Evolutionary conservation across 140 eudicot genomes (phyloP), one percentile per base, ranked within the genome.

Genomic region (Flaveria floridana): DNA sequence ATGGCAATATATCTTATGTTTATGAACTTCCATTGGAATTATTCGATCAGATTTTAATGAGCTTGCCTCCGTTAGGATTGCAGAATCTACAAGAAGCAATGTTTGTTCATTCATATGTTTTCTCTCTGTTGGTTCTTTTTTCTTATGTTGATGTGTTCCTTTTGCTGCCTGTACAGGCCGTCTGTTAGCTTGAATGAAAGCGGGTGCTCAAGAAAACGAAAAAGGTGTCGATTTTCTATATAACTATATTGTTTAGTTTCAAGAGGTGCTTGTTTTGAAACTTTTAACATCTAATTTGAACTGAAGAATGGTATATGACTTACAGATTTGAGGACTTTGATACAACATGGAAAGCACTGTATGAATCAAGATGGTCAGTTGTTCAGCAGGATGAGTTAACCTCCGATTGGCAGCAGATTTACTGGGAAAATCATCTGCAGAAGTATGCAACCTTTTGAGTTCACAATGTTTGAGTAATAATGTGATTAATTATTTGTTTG

Each of bases 361-460:
- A 77, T 72, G 44, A 82, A 81, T 78, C 79, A 26, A 87, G 89
- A 16, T 90, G 92, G 92, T 73, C 82, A 13, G 70, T 50, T 64
- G 21, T 46, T 79, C 67, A n/a, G 25, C 70, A 73, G 23, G 65
- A 71, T 69, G 86, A 84, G 61, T 15, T 78, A 20, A 30, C 48
- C 21, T 56, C 72, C 61, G 78, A 92, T 39, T 92, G 96, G 98
- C 90, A 80, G 76, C 96, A 84, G 67, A 76, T 74, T 74, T 92
- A 87, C 79, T 92, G 98, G 96, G 95, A 92, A 78, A 57, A 81
- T 56, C 98, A 92, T 86, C 65, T 92, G 52, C 98, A 92, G 73
- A 78, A 80, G 98, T 92, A 85, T 53, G 83, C 71, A 46, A 70
- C 56, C 37, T 18, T 63, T 77, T 76, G 26, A 62, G 12, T 74